Percentiles rank a stretch among this genome's conserved stretches.
phyloP scores from a whole-genome alignment of 1,139 yeast species.

The Pichia kudriavzevii region DNA sequence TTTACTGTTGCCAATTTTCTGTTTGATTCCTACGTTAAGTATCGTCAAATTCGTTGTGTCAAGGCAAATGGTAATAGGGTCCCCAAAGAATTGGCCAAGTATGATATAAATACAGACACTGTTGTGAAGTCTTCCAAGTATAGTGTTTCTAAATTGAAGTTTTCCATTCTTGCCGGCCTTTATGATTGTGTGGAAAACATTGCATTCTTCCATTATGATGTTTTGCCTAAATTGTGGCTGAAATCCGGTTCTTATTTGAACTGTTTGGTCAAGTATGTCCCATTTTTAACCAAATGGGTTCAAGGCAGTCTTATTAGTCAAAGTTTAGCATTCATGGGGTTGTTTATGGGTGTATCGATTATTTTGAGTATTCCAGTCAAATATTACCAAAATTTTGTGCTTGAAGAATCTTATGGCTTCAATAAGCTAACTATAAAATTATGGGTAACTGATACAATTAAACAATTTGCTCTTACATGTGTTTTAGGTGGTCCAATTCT shows the following conservation, averaged over 20 bases:
- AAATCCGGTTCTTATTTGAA: slow-evolving; percentile 30
- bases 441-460: slow-evolving; percentile 67
- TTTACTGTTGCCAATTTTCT: slow-evolving; percentile 68
- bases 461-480: slow-evolving; percentile 45
- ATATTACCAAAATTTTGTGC: slow-evolving; percentile 73
- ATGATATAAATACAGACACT: slow-evolving; percentile 60
- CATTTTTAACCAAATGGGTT: slow-evolving; percentile 8
- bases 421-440: slow-evolving; percentile 69
- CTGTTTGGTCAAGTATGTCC: slow-evolving; percentile 9
- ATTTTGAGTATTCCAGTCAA: slow-evolving; percentile 57
- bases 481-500: slow-evolving; percentile 66
- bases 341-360: slow-evolving; percentile 41
- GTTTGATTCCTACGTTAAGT: slow-evolving; percentile 67
- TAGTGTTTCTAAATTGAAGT: slow-evolving; percentile 72
- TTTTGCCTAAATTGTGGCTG: slow-evolving; percentile 65
- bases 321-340: slow-evolving; percentile 39
- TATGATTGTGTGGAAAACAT: slow-evolving; percentile 51
- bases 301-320: slow-evolving; percentile 16
- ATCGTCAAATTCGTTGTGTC: slow-evolving; percentile 70
- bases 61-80: slow-evolving; percentile 40
- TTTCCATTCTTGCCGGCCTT: slow-evolving; percentile 51
- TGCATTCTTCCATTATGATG: slow-evolving; percentile 49
- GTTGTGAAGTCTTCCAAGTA: slow-evolving; percentile 74
- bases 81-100: slow-evolving; percentile 50
- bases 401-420: slow-evolving; percentile 90